Base-by-base conservation (phyloP, 225 moss, liverwort and hornwort species). In the Polytrichum formosum region DNA sequence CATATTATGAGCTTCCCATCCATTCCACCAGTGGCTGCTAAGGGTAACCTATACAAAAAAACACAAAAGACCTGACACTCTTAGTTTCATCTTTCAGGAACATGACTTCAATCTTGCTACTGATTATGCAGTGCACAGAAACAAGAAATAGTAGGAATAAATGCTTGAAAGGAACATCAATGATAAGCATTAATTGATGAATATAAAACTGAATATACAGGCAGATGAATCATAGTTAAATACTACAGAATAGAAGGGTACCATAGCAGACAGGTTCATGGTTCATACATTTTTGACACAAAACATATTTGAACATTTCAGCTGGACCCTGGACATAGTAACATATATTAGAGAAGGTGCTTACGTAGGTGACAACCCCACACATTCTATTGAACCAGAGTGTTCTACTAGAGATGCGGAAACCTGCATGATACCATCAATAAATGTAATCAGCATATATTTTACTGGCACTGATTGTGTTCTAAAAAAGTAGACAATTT, bases 1-100 rank as follows among this genome's bases (percentile, higher is more conserved):
- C 96, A 97, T n/a, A 97, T 84, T 31, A 97, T 74, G 20, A 97
- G 89, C 78, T 92, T 97, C 54, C 92, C 91, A 82, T 97, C 96
- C 92, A 92, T 85, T 68, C 72, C 89, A 74, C 96, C 96, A 55
- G 81, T 92, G 63, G 96, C 96, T 63, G 83, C 92, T 80, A 97
- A 74, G 67, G 84, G 84, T 26, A 87, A 79, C 73, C 96, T 96
- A 28, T 26, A 46, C 58, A 58, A 58, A 2, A 35, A 58, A 58
- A 58, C 2, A 58, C 1, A 26, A n/a, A 58, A 6, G 9, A 5
- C 21, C 20, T 58, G 21, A 58, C 9, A 58, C 5, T 10, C 13
- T 13, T 46, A 16, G 13, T 4, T n/a, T 21, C 58, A 58, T n/a
- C 7, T 23, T 6, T 1, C 58, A 58, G 23, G 20, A 6, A 58